Base-by-base conservation (phyloP, 441 rosid species). In the Gossypium gossypioides region DNA sequence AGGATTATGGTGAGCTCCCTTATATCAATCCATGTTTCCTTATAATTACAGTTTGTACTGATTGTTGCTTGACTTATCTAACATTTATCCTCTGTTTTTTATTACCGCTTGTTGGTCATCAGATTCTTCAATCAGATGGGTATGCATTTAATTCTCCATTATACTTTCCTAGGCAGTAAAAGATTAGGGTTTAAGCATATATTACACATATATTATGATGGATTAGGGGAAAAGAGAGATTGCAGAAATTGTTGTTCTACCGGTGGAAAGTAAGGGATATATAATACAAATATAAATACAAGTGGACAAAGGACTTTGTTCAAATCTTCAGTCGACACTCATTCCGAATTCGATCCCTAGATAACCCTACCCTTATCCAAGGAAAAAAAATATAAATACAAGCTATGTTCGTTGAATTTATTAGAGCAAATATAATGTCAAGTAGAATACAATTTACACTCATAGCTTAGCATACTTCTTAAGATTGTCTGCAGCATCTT, bases 401-500 rank as follows among this genome's bases (percentile, higher is more conserved):
- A 37, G 44, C 2, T 37, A 37, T 37, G 44, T 37, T 24, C 15
- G 44, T 67, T 50, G 59, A 34, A 8, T 1, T 67, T 6, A 67
- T 67, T 67, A 50, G 24, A 50, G 57, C 42, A 48, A 48, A 67
- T 15, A 48, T 15, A 27, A 3, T 27, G 19, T 16, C 24, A 8
- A 61, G 24, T 16, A 34, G 4, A 50, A 46, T 24, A 40, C 9
- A 55, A 21, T 54, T 54, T 18, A 29, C 7, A 16, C 21, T 68
- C 72, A 68, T 68, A 68, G 72, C 72, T 68, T 68, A 5, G 72
- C 88, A 21, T 62, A 76, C 77, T 76, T 84, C 79, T 72, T 87
- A 72, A 89, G 84, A 44, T 32, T 72, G n/a, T 84, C 77, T 19
- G 70, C 83, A 0, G 87, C 93, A 4, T 78, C 76, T 76, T 82